phyloP scores from a whole-genome alignment of 148 eudicot species.

The Rhododendron vialii region DNA sequence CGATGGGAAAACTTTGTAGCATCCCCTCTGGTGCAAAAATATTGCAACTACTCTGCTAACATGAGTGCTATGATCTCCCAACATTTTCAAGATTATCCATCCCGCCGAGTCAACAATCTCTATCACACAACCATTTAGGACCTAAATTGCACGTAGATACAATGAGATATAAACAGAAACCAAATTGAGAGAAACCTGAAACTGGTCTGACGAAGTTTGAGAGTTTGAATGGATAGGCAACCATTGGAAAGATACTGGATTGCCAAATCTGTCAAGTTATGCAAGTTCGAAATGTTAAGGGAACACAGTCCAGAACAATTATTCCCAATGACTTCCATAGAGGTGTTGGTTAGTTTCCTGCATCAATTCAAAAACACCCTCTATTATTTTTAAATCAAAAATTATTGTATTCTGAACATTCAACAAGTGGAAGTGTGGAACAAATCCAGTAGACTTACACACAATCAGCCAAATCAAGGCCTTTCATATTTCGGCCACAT shows the following conservation, averaged over 20 bases:
- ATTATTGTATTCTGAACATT: background rate
- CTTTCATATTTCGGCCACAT: conserved; percentile 25
- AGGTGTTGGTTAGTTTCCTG: conserved; percentile 29
- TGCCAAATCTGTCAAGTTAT: conserved; percentile 28
- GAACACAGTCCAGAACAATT: conserved; percentile 21
- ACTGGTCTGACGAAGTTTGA: conserved; percentile 24
- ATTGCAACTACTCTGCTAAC: background rate
- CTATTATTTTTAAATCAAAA: background rate
- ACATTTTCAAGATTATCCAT: background rate
- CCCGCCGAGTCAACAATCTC: background rate
- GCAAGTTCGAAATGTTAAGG: conserved; percentile 30
- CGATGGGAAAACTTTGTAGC: background rate
- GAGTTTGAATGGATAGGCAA: conserved; percentile 24
- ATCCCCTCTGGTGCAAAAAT: background rate
- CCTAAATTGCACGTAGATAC: background rate
- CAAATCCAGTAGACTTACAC: conserved; percentile 21
- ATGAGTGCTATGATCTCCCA: background rate
- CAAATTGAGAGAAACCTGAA: conserved; percentile 29
- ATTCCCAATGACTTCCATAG: conserved; percentile 27
- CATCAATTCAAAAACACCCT: background rate
- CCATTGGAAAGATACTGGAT: conserved; percentile 29
- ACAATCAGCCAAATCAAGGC: conserved; percentile 32
- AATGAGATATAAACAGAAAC: background rate
- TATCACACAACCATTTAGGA: background rate
- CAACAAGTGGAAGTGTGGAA: background rate